These are phyloP conservation scores for cucumber (Cucumis sativus) DNA, from an alignment of 306 rosid species.

Conservation along the genomic window DNA sequence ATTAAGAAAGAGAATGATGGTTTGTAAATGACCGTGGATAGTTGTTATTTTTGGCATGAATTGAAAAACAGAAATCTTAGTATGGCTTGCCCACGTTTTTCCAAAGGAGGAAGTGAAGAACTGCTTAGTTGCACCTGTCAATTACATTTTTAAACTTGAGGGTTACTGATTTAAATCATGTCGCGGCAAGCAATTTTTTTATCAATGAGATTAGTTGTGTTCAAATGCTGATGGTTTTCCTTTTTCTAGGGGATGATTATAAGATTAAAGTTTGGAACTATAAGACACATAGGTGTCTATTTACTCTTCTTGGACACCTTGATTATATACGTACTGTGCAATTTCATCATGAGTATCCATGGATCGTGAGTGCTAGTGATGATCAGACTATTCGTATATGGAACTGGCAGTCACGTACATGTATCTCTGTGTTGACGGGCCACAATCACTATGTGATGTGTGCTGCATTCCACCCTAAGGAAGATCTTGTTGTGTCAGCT, in stretches of 20 bases:
- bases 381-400: constrained; percentile 97
- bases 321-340: constrained; percentile 98
- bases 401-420: constrained; percentile 98
- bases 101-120: too few relatives aligned
- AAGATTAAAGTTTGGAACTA: constrained; percentile 98
- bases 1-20: too few relatives aligned
- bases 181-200: neutral
- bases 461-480: constrained; percentile 87
- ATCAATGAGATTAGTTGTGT: neutral
- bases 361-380: constrained; percentile 98
- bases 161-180: too few relatives aligned
- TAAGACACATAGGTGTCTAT: constrained; percentile 89
- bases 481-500: constrained; percentile 91
- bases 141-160: too few relatives aligned
- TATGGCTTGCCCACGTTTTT: too few relatives aligned
- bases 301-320: constrained; percentile 92
- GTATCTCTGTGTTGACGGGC: constrained; percentile 90
- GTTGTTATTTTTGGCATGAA: too few relatives aligned
- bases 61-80: too few relatives aligned
- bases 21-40: too few relatives aligned
- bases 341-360: constrained; percentile 91
- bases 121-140: too few relatives aligned
- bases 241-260: constrained; percentile 82
- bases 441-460: constrained; percentile 98
- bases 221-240: neutral